Evolutionary conservation across 192 early-diverging fungal genomes (phyloP).

Genomic region (Gryganskiella cystojenkinii): DNA sequence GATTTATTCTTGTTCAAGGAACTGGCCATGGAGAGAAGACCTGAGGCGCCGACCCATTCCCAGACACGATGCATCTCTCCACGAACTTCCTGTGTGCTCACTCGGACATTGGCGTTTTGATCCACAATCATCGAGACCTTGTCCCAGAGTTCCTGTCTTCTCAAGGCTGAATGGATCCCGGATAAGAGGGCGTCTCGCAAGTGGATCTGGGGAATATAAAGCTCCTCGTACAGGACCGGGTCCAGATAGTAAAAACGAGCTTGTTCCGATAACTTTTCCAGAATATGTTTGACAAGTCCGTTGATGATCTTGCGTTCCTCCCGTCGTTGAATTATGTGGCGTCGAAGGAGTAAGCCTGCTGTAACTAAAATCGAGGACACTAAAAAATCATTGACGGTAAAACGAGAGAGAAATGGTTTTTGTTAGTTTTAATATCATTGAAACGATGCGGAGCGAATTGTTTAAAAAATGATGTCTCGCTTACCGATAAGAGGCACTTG

Average conservation of each 20-base stretch:
- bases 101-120: slow-evolving; percentile 68
- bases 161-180: slow-evolving; percentile 31
- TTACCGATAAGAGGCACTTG: slow-evolving; percentile 3
- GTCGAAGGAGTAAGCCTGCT: background rate
- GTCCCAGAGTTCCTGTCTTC: slow-evolving; percentile 65
- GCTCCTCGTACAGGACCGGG: slow-evolving; percentile 57
- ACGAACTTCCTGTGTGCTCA: slow-evolving; percentile 62
- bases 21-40: slow-evolving; percentile 1
- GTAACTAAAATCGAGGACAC: background rate
- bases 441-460: too few species aligned
- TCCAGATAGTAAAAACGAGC: slow-evolving; percentile 62
- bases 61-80: slow-evolving; percentile 72
- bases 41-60: slow-evolving; percentile 69
- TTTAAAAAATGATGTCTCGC: background rate
- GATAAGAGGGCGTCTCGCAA: slow-evolving; percentile 67
- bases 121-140: slow-evolving; percentile 65
- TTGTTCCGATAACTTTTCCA: slow-evolving; percentile 43
- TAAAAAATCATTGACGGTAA: too few species aligned
- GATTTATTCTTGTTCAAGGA: too few species aligned
- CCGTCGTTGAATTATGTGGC: slow-evolving; percentile 1
- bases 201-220: slow-evolving; percentile 53
- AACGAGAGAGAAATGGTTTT: background rate
- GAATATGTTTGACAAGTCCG: background rate
- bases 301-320: slow-evolving; percentile 9
- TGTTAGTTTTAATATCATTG: background rate